Base-by-base conservation (phyloP, 1,284 basidiomycete species). In the Gomphus bonarii region DNA sequence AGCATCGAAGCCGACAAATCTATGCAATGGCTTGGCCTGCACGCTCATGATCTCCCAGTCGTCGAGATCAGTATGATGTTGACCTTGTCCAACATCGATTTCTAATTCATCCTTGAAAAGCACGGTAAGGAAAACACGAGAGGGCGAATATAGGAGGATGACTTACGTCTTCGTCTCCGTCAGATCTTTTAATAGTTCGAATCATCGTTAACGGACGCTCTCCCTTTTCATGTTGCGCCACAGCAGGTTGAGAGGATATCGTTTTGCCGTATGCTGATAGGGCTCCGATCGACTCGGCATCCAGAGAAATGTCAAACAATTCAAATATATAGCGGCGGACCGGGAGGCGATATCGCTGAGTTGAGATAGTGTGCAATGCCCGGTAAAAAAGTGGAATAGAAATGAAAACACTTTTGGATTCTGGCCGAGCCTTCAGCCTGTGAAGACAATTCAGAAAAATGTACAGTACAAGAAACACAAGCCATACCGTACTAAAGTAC, bases 241-340 rank as follows among this genome's bases (percentile, higher is more conserved):
- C 22, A 11, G 49, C 38, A 43, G 57, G 57, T 14, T 61, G 59
- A 22, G 33, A 42, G 5, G 36, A 48, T 9, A 86, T 71, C 18
- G 71, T 65, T 54, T 71, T 67, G 4, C 78, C 76, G 46, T 73
- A 76, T 40, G 79, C 78, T 10, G 70, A 69, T 31, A 91, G 72
- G 18, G 72, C 70, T 52, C 70, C 69, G 44, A 85, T 77, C 42
- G 83, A 70, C 35, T 80, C 76, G 33, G 73, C 72, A 63, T 88
- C 80, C 52, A 95, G 72, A 48, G 86, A 81, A 59, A 93, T 72
- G 63, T 88, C 88, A 73, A 99, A 98, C 6, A 98, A 76, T 61
- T 99, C 95, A 62, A 97, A 73, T 62, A 99, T 86, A 68, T 93
- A 97, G 57, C 91, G 79, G 50, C 95, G 81, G 54, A 97, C 92